Base-by-base conservation (phyloP, 2,329 filamentous ascomycete species). In the Mariannaea elegans region DNA sequence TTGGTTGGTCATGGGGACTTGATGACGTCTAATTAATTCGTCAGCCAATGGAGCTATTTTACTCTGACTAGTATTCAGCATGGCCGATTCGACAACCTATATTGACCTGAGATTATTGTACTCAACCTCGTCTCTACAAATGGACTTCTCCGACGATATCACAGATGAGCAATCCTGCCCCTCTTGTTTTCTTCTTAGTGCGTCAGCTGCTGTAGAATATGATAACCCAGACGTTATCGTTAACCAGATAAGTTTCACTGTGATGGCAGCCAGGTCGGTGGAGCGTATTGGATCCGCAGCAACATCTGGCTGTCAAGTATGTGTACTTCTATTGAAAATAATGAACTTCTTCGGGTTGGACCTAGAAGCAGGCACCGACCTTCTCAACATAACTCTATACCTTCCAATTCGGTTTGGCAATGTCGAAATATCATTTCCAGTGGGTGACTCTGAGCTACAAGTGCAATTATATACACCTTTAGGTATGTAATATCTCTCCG, bases 401-500 rank as follows among this genome's bases (percentile, higher is more conserved):
- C 60, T 65, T 23, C 55, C 65, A 0, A 62, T 59, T 14, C 39
- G 32, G 7, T 39, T 21, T 6, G 65, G 65, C 3, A 65, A 60
- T 23, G 56, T 63, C 32, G 65, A 67, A 23, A 45, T 67, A 46
- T 31, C 55, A 1, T 53, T 64, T 10, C 19, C 14, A 7, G n/a
- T 42, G 3, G 13, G 31, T 7, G 38, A 16, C 10, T 14, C 9
- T 4, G 16, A 29, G 3, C 34, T 47, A 2, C 58, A 55, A 10
- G 18, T 61, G 4, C 65, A 67, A 27, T 13, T 67, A 1, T 67
- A 64, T 7, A 62, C 59, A 3, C 31, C 59, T 6, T 6, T 45
- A 6, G 23, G 64, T 66, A 53, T 19, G 53, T 18, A 5, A 3
- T 4, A 2, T 23, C 12, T 8, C 13, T 1, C 2, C 6, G 27